Percentiles rank a stretch among this genome's conserved stretches.
These are phyloP conservation scores for Middelhovenomyces tepae DNA, from an alignment of 805 yeast species.

Conservation along the genomic window DNA sequence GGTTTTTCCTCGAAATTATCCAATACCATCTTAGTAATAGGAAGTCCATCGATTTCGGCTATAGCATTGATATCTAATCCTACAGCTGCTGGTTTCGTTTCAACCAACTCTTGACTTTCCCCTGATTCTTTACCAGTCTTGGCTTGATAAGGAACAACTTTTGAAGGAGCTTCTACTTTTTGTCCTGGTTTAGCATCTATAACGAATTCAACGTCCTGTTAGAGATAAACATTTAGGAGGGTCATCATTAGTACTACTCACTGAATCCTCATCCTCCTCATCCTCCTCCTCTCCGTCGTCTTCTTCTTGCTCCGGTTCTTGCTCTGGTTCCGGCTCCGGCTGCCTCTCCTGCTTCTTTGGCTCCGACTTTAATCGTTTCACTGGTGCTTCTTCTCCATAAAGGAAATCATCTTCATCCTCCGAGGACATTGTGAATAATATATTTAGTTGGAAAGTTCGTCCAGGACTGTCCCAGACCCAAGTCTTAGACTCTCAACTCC, in stretches of 20 bases:
- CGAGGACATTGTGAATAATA: constrained; percentile 5
- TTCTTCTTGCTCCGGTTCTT: constrained; percentile 15
- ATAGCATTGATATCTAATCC: constrained; percentile 62
- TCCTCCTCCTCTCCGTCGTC: constrained; percentile 21
- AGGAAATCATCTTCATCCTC: constrained; percentile 13
- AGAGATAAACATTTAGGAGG: constrained; percentile 33
- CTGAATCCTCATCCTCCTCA: constrained; percentile 37
- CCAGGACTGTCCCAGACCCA: not conserved
- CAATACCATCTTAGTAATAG: constrained; percentile 70
- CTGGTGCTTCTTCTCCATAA: constrained; percentile 33
- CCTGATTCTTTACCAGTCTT: constrained; percentile 9
- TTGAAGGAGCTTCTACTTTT: constrained; percentile 22
- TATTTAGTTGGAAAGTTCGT: not conserved
- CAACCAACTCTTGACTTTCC: constrained; percentile 5
- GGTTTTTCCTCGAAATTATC: constrained; percentile 88
- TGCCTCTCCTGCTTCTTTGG: constrained; percentile 11
- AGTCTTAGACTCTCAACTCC: constrained; percentile 3
- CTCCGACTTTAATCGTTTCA: constrained; percentile 25
- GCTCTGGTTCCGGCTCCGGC: constrained; percentile 19
- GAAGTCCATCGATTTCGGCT: constrained; percentile 70
- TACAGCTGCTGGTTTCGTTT: constrained; percentile 15
- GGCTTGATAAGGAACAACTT: constrained; percentile 14
- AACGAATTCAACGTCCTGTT: constrained; percentile 76
- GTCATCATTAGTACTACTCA: constrained; percentile 39
- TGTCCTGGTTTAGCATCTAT: constrained; percentile 40